Conservation (phyloP, 2,329 filamentous ascomycete genomes). For the Triangularia verruculosa region DNA sequence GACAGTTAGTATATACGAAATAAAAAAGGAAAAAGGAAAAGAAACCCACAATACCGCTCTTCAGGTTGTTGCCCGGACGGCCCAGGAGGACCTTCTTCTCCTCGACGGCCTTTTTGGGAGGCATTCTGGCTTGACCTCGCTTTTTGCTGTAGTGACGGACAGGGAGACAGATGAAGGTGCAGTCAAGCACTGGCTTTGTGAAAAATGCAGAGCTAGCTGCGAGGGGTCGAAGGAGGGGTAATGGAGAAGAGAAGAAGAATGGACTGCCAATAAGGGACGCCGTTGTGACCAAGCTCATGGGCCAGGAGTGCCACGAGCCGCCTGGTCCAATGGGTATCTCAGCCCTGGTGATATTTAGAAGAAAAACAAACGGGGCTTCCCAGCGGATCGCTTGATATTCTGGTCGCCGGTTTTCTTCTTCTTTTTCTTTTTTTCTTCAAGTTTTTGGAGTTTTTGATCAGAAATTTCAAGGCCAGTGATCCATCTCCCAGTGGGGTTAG, state of each 20-base stretch:
- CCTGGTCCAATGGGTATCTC: no score
- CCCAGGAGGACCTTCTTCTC: conserved; percentile 97
- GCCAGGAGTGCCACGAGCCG: conserved; percentile 22
- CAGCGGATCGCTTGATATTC: conserved; percentile 23
- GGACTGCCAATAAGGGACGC: conserved; percentile 23
- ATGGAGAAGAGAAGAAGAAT: conserved; percentile 29
- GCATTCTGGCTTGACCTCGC: conserved; percentile 65
- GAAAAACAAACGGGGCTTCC: no score
- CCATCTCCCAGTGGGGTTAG: conserved; percentile 9
- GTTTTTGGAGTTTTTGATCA: conserved; percentile 1
- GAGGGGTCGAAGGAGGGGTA: conserved; percentile 35
- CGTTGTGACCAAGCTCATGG: conserved; percentile 25
- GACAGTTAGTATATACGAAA: no score
- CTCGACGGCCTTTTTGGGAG: conserved; percentile 87
- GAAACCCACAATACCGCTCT: conserved; percentile 87
- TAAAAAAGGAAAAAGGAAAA: conserved; percentile 27
- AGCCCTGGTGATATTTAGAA: no score
- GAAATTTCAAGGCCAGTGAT: conserved; percentile 9
- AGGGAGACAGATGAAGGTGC: conserved; percentile 46
- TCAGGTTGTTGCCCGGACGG: conserved; percentile 94
- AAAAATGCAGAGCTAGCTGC: conserved; percentile 68
- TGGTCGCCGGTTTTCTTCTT: conserved; percentile 12
- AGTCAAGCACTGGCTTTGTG: conserved; percentile 51
- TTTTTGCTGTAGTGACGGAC: conserved; percentile 58
- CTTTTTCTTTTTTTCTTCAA: neutral